phyloP scores from a whole-genome alignment of 768 basidiomycete species.

The Termitomyces sp. region DNA sequence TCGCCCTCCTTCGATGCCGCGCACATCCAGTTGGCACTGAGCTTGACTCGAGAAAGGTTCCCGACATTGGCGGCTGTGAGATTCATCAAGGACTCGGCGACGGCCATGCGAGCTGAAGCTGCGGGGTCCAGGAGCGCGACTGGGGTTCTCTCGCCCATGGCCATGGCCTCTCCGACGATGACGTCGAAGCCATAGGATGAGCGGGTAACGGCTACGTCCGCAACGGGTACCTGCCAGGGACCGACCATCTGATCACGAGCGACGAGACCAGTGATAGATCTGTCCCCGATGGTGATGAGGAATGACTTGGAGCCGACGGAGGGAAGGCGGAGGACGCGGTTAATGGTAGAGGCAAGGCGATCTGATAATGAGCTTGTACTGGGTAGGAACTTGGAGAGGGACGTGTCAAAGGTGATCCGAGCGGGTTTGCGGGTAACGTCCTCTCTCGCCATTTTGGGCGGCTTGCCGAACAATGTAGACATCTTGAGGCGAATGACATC shows the following conservation, averaged over 20 bases:
- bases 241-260: constrained; percentile 99
- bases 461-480: constrained; percentile 95
- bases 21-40: constrained; percentile 99
- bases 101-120: constrained; percentile 94
- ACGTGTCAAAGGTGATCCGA: constrained; percentile 60
- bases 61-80: constrained; percentile 77
- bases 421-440: constrained; percentile 47
- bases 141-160: constrained; percentile 96
- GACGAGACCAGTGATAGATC: constrained; percentile 90
- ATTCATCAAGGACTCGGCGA: constrained; percentile 92
- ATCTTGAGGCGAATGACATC: constrained; percentile 89
- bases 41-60: constrained; percentile 72
- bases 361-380: constrained; percentile 32
- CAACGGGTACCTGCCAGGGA: constrained; percentile 96
- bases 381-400: constrained; percentile 67
- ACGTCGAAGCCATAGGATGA: constrained; percentile 91
- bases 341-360: constrained; percentile 58
- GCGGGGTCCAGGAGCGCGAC: constrained; percentile 83
- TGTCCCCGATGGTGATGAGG: constrained; percentile 97
- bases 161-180: constrained; percentile 90
- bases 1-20: constrained; percentile 88
- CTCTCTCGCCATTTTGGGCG: constrained; percentile 83
- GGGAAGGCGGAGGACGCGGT: constrained; percentile 86
- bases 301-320: constrained; percentile 95
- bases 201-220: constrained; percentile 96